A percentile compares a stretch with the other conserved stretches of the same genome.
phyloP scores from a whole-genome alignment of 345 rosid genomes.

The Populus davidiana region DNA sequence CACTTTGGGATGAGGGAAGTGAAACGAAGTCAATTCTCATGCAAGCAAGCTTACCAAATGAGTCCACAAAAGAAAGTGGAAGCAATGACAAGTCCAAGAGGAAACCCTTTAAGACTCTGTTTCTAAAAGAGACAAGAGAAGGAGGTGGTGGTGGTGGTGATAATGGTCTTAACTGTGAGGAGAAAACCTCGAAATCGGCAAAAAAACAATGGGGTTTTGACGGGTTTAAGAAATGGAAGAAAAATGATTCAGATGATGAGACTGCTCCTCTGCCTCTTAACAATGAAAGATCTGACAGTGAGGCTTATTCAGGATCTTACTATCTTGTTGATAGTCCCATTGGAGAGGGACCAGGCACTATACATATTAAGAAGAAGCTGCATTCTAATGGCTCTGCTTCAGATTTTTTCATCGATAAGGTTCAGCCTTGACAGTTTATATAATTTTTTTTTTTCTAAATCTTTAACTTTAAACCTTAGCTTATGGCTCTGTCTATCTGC shows the following conservation, averaged over 20 bases:
- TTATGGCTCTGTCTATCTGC: background rate
- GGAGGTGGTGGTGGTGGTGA: constrained; percentile 8
- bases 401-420: constrained; percentile 77
- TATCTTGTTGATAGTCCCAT: constrained; percentile 39
- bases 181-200: constrained; percentile 37
- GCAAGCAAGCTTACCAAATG: constrained; percentile 38
- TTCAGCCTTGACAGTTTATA: background rate
- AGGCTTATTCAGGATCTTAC: constrained; percentile 32
- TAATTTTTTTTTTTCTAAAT: background rate
- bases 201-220: constrained; percentile 67
- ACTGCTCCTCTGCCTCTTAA: constrained; percentile 55
- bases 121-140: constrained; percentile 40
- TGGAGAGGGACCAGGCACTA: constrained; percentile 65
- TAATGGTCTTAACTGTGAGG: constrained; percentile 25
- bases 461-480: background rate
- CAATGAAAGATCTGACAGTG: constrained; percentile 45
- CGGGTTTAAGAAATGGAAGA: constrained; percentile 68
- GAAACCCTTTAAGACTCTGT: constrained; percentile 48
- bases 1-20: constrained; percentile 43
- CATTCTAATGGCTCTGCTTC: constrained; percentile 64
- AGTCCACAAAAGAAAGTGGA: constrained; percentile 29
- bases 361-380: constrained; percentile 58
- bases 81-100: constrained; percentile 39
- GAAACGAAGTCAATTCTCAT: constrained; percentile 52
- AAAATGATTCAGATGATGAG: constrained; percentile 55